Conservation (phyloP, 208 protist species). For the Trypanosoma grayi region DNA sequence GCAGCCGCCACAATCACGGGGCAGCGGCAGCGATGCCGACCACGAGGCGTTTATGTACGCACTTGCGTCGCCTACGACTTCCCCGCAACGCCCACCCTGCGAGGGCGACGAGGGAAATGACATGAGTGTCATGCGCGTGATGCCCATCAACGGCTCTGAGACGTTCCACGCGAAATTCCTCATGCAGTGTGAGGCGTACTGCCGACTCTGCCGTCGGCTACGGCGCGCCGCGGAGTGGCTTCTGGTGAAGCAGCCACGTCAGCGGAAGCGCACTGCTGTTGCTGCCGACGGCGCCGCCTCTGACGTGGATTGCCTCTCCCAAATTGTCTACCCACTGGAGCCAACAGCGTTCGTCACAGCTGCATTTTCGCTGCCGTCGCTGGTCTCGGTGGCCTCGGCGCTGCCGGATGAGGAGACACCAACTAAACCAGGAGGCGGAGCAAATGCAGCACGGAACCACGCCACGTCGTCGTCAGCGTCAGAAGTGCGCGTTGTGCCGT, state of each 20-base stretch:
- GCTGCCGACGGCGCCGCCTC: not conserved
- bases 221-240: constrained; percentile 24
- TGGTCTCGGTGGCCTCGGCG: constrained; percentile 24
- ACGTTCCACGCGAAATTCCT: constrained; percentile 23
- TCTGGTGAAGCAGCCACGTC: not conserved
- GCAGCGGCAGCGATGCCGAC: not conserved
- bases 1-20: not conserved
- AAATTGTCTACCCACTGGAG: constrained; percentile 33
- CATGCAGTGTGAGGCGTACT: constrained; percentile 19
- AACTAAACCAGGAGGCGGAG: not conserved
- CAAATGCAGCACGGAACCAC: not conserved
- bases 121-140: constrained; percentile 24
- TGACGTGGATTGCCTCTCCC: constrained; percentile 27
- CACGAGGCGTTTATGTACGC: constrained; percentile 19
- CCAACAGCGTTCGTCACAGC: constrained; percentile 59
- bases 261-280: not conserved
- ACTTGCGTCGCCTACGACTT: not conserved
- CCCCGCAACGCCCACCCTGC: not conserved
- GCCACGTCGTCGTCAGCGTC: not conserved
- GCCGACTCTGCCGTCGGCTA: constrained; percentile 16
- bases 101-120: constrained; percentile 1
- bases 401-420: not conserved
- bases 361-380: constrained; percentile 35
- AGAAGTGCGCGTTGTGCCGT: constrained; percentile 4
- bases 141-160: constrained; percentile 20